These are phyloP conservation scores for Rhododendron griersonianum DNA, from an alignment of 148 eudicot genomes.

Conservation along the genomic window DNA sequence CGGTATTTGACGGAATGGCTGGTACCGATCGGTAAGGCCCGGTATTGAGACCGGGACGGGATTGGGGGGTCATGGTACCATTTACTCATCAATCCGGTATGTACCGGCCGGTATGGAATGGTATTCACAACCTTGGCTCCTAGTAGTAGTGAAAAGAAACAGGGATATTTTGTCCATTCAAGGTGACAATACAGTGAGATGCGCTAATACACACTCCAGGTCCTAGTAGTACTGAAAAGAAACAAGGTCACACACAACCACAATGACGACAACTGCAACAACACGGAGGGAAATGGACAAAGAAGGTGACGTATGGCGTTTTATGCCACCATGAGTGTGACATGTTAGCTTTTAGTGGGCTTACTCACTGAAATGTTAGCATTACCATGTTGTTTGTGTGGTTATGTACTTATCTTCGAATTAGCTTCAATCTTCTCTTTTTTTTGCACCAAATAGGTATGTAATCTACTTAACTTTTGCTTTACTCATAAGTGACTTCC, in stretches of 20 bases:
- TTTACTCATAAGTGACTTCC: background rate
- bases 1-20: too few relatives aligned
- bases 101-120: too few relatives aligned
- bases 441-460: background rate
- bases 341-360: background rate
- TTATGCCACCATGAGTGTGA: background rate
- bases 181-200: background rate
- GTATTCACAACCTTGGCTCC: too few relatives aligned
- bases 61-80: too few relatives aligned
- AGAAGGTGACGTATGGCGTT: background rate
- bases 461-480: background rate
- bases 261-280: background rate
- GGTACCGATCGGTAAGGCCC: too few relatives aligned
- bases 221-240: background rate
- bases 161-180: background rate
- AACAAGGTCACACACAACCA: background rate
- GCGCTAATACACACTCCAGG: background rate
- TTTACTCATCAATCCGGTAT: too few relatives aligned
- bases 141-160: background rate
- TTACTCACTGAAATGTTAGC: background rate
- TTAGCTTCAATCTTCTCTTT: background rate
- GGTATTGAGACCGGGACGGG: too few relatives aligned
- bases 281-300: background rate
- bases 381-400: background rate
- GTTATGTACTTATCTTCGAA: background rate